Percentiles rank a stretch among this genome's conserved stretches.
These are phyloP conservation scores for Erodium texanum DNA, from an alignment of 441 rosid species.

Conservation along the genomic window DNA sequence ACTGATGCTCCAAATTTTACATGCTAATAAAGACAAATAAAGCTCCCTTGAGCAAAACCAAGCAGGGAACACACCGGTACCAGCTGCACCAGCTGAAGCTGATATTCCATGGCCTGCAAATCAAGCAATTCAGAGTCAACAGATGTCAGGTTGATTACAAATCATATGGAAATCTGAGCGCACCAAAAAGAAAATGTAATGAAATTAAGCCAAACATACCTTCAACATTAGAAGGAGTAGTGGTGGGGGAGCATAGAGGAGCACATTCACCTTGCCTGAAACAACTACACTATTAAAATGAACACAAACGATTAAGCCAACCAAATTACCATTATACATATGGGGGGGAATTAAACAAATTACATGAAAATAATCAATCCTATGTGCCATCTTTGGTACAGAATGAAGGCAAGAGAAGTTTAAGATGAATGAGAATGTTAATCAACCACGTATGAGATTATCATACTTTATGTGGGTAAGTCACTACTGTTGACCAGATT, in stretches of 20 bases:
- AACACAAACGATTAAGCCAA: slow-evolving; percentile 14
- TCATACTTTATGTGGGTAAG: too few species aligned
- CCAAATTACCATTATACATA: slow-evolving; percentile 14
- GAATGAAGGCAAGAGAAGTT: slow-evolving; percentile 56
- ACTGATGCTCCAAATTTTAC: background rate
- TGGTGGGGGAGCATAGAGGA: slow-evolving; percentile 80
- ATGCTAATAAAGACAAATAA: slow-evolving; percentile 5
- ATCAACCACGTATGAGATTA: too few species aligned
- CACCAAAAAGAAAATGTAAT: background rate
- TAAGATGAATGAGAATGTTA: too few species aligned
- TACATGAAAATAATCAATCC: slow-evolving; percentile 84
- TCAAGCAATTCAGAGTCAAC: slow-evolving; percentile 17
- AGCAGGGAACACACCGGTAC: slow-evolving; percentile 61
- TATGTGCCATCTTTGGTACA: slow-evolving; percentile 64
- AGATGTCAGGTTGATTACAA: slow-evolving; percentile 12
- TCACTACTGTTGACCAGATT: too few species aligned
- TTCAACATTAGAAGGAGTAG: slow-evolving; percentile 65
- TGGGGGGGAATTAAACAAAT: slow-evolving; percentile 11
- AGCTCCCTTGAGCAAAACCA: slow-evolving; percentile 7
- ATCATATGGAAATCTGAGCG: slow-evolving; percentile 9
- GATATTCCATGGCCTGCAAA: slow-evolving; percentile 60
- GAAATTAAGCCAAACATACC: slow-evolving; percentile 32
- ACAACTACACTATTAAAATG: slow-evolving; percentile 53
- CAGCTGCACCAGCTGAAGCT: slow-evolving; percentile 82
- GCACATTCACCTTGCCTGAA: slow-evolving; percentile 88